Conservation (phyloP, 306 rosid genomes). For the Leucaena leucocephala region DNA sequence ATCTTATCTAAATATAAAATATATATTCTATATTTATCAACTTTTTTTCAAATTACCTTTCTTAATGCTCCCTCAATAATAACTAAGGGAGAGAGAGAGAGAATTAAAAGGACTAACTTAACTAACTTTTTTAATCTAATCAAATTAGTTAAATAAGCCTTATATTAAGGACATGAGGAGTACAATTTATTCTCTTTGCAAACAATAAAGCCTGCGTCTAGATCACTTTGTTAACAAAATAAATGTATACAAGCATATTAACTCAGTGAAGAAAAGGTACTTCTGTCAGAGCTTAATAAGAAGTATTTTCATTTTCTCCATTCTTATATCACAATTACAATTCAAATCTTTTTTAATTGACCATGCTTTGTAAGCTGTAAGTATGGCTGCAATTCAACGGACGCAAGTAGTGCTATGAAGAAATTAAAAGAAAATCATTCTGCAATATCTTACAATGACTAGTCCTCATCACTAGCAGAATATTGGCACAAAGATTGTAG, state of each 20-base stretch:
- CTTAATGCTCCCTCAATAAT: too few relatives aligned
- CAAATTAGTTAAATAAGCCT: too few relatives aligned
- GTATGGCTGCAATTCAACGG: conserved; percentile 2
- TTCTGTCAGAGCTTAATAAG: too few relatives aligned
- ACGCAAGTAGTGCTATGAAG: not conserved
- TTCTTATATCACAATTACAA: not conserved
- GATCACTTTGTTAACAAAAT: not conserved
- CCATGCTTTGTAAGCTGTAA: not conserved
- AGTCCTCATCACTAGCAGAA: conserved; percentile 60
- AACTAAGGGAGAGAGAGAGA: too few relatives aligned
- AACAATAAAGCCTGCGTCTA: not conserved
- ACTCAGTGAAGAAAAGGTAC: not conserved
- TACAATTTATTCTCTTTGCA: not conserved
- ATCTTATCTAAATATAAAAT: too few relatives aligned
- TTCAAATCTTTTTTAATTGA: not conserved
- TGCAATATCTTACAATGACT: conserved; percentile 25
- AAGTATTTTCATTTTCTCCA: too few relatives aligned
- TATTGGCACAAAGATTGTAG: conserved; percentile 56
- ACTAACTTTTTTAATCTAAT: too few relatives aligned
- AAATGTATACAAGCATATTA: too few relatives aligned
- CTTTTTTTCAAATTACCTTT: too few relatives aligned
- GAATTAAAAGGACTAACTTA: too few relatives aligned
- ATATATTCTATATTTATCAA: too few relatives aligned
- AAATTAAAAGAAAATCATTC: not conserved
- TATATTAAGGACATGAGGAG: too few relatives aligned